Evolutionary conservation across 805 yeast species (phyloP).

Genomic region (Wickerhamomyces sydowiorum): DNA sequence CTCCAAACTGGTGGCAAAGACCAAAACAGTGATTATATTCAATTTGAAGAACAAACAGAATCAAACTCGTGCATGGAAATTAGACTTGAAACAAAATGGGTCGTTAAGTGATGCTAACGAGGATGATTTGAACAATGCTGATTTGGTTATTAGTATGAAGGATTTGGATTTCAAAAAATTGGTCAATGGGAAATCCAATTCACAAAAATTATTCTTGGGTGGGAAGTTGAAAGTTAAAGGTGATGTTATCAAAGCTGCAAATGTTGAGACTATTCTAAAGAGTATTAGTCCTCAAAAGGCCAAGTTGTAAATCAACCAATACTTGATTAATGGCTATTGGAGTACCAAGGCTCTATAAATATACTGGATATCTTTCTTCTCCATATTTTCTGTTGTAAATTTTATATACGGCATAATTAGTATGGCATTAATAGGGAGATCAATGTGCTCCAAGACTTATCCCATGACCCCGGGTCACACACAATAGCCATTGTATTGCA

Average conservation of each 20-base stretch:
- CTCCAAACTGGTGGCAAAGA: slow-evolving; percentile 23
- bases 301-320: slow-evolving; percentile 25
- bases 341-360: neutral
- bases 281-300: slow-evolving; percentile 37
- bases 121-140: slow-evolving; percentile 42
- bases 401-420: too few relatives aligned
- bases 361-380: too few relatives aligned
- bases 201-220: slow-evolving; percentile 77
- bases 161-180: slow-evolving; percentile 70
- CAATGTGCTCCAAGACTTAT: too few relatives aligned
- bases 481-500: too few relatives aligned
- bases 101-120: slow-evolving; percentile 32
- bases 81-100: slow-evolving; percentile 64
- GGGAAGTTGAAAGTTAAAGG: slow-evolving; percentile 87
- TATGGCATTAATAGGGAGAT: too few relatives aligned
- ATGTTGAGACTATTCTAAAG: slow-evolving; percentile 64
- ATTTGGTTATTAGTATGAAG: slow-evolving; percentile 56
- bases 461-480: too few relatives aligned
- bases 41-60: slow-evolving; percentile 55
- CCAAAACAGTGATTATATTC: slow-evolving; percentile 60
- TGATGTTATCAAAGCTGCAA: slow-evolving; percentile 85
- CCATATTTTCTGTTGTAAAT: too few relatives aligned
- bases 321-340: neutral
- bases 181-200: slow-evolving; percentile 73
- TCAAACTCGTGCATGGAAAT: slow-evolving; percentile 54